Percentiles rank a stretch among this genome's conserved stretches.
Evolutionary conservation across 1,284 basidiomycete genomes (phyloP).

Genomic region (Cutaneotrichosporon mucoides): DNA sequence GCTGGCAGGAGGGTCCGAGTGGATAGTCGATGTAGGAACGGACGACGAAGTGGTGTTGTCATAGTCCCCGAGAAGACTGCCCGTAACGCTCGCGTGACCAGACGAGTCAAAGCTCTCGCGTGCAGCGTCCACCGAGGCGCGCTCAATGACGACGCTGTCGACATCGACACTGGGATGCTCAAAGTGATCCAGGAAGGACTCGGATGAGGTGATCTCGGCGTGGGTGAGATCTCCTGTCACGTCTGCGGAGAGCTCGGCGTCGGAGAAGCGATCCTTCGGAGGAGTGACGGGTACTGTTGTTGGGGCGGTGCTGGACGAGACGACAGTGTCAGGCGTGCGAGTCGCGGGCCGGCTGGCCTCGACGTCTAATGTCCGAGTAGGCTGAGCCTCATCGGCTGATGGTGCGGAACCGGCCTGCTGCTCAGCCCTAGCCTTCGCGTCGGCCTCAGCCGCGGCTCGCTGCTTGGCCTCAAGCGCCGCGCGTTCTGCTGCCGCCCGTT

Average conservation of each 20-base stretch:
- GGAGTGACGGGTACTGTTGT: not conserved
- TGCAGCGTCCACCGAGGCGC: not conserved
- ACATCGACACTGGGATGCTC: slow-evolving; percentile 2
- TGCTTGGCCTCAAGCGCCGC: not conserved
- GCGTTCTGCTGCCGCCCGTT: not conserved
- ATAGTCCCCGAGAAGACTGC: not conserved
- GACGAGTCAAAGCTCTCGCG: slow-evolving; percentile 1
- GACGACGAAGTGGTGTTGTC: slow-evolving; percentile 5
- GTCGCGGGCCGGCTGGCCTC: not conserved
- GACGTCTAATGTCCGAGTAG: not conserved
- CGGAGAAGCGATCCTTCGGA: not conserved
- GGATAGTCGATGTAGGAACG: slow-evolving; percentile 1
- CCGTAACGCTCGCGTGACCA: not conserved
- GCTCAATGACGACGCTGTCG: not conserved
- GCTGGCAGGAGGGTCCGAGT: not conserved
- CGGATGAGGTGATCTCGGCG: not conserved
- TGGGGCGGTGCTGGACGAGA: not conserved
- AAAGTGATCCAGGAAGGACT: slow-evolving; percentile 7
- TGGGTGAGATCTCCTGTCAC: not conserved
- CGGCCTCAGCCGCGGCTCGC: too few relatives aligned
- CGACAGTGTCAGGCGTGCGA: not conserved
- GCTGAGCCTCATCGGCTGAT: not conserved
- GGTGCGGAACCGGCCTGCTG: not conserved
- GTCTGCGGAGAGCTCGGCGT: not conserved
- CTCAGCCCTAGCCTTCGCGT: not conserved